Evolutionary conservation across 768 basidiomycete species (phyloP), one percentile per base, ranked within the genome.

Genomic region (Boletus coccyginus): DNA sequence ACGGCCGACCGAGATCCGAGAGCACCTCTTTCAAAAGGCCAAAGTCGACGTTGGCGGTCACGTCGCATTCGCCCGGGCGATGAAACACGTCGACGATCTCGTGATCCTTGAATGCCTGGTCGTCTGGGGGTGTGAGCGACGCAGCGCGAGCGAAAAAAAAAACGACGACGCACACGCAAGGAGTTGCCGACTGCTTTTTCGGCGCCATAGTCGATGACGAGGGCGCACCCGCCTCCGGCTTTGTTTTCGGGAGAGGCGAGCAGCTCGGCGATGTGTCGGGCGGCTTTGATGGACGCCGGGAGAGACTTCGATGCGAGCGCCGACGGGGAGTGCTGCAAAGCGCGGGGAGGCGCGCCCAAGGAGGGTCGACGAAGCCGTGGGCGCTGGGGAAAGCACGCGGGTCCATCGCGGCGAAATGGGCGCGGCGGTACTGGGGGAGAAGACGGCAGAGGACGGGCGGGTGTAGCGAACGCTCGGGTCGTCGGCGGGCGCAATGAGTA

Each of bases 21-120:
- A 94, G 76, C 0, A 91, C 86, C 73, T 97, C 93, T 66, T 81
- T 80, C 45, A 98, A 77, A 68, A 90, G 92, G 0, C 86, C 83
- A 72, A 98, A 98, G 73, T 99, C 95, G 46, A 99, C 96, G 66
- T 98, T 97, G n/a, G 90, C 87, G 0, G 97, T 99, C 46, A 98
- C 74, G 70, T 99, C 97, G 41, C 90, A 88, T 41, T 90, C 80
- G 17, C 97, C 97, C 0, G 95, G 94, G 11, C 79, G 75, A 50
- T 88, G 78, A 66, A 98, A 96, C 5, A 91, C 78, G 68, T 95
- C 88, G 2, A 91, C 88, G 14, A 93, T 84, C 55, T 86, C 80
- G 67, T 98, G 97, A 21, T 84, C 77, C 70, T 87, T 88, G 79
- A 99, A 98, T 0, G 90, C 97, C 95, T 98, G n/a, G 57, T 10